Percentiles rank a stretch among this genome's conserved stretches.
phyloP scores from a whole-genome alignment of 1,284 basidiomycete genomes.

The Ustilago curta region DNA sequence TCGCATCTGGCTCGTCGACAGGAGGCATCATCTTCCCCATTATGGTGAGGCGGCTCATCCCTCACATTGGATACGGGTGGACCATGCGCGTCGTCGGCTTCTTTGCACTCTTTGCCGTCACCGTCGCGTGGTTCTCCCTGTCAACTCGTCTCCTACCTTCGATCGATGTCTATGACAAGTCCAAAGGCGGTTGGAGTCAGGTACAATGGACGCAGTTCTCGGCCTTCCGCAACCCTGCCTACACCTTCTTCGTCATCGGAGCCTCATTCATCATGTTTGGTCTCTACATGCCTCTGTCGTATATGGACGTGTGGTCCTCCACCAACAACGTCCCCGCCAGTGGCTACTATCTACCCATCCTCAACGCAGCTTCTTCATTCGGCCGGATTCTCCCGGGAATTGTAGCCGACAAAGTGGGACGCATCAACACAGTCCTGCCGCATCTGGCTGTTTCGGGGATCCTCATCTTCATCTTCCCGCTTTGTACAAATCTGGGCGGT shows the following conservation, averaged over 20 bases:
- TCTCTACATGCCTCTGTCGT: constrained; percentile 55
- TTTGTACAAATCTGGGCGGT: constrained; percentile 34
- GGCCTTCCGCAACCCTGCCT: constrained; percentile 49
- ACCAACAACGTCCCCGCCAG: constrained; percentile 27
- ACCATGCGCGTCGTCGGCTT: constrained; percentile 56
- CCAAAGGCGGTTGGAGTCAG: constrained; percentile 50
- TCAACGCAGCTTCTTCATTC: constrained; percentile 57
- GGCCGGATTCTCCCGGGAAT: constrained; percentile 69
- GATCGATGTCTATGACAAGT: constrained; percentile 42
- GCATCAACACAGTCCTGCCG: constrained; percentile 68
- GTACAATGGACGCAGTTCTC: constrained; percentile 37
- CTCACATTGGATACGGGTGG: constrained; percentile 52
- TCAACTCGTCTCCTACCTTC: constrained; percentile 44
- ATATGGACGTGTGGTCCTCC: constrained; percentile 50
- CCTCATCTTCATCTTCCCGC: constrained; percentile 54
- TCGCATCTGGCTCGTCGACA: constrained; percentile 52
- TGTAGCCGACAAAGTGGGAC: constrained; percentile 66
- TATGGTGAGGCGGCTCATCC: constrained; percentile 43
- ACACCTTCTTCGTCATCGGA: constrained; percentile 41
- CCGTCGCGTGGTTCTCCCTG: constrained; percentile 41
- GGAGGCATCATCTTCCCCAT: constrained; percentile 63
- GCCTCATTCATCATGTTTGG: constrained; percentile 51
- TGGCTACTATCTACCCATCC: constrained; percentile 55
- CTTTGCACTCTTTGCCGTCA: constrained; percentile 43
- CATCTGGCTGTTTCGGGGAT: constrained; percentile 60